These are phyloP conservation scores for Emergomyces africanus DNA, from an alignment of 2,329 filamentous ascomycete species.

Conservation along the genomic window DNA sequence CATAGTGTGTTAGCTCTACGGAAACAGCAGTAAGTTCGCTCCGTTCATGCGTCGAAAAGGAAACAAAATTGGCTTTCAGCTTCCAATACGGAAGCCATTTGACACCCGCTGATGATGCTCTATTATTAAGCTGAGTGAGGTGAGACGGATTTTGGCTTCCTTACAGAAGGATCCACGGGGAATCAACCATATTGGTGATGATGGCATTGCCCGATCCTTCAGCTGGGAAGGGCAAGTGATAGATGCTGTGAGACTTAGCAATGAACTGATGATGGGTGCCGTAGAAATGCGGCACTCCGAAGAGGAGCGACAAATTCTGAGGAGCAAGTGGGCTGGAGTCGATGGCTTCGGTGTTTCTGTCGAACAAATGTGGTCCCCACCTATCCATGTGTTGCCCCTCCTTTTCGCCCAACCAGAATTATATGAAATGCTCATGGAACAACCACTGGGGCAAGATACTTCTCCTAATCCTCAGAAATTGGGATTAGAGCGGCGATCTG, in stretches of 20 bases:
- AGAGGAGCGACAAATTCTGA: not conserved
- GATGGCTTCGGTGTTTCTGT: not conserved
- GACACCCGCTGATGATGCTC: not conserved
- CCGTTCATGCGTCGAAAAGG: too few species aligned
- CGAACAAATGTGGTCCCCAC: not conserved
- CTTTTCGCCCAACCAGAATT: too few species aligned
- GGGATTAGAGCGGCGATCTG: too few species aligned
- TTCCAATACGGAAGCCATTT: not conserved
- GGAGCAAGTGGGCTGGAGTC: not conserved
- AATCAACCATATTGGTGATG: not conserved
- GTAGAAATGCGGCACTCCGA: not conserved
- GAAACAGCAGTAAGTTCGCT: too few species aligned
- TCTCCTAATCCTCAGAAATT: too few species aligned
- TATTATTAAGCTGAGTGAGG: not conserved
- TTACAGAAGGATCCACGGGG: not conserved
- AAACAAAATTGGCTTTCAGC: too few species aligned
- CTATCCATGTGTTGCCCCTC: not conserved
- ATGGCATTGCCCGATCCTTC: not conserved
- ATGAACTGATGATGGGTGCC: not conserved
- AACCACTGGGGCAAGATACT: too few species aligned
- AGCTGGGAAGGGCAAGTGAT: not conserved
- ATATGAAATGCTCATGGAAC: not conserved
- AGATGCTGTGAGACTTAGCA: not conserved
- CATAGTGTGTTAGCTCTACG: too few species aligned
- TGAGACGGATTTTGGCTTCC: not conserved